phyloP scores from a whole-genome alignment of 1,284 basidiomycete species.

The Phaffia rhodozyma region DNA sequence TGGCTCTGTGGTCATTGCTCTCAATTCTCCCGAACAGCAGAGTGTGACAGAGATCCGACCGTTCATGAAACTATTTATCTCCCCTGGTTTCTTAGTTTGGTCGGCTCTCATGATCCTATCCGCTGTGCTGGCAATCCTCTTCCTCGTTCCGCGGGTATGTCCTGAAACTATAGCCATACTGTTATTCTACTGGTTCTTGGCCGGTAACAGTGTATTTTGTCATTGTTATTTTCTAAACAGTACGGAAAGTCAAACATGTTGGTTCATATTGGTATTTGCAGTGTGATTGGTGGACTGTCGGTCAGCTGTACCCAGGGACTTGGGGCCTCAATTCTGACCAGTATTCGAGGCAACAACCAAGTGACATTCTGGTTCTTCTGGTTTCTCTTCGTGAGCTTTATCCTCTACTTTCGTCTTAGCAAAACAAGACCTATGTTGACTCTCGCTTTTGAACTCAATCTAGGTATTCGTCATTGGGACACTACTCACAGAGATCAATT shows the following conservation, averaged over 20 bases:
- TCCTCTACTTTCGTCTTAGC: not conserved
- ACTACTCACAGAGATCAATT: slow-evolving; percentile 41
- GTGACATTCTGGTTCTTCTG: slow-evolving; percentile 31
- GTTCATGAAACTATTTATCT: slow-evolving; percentile 73
- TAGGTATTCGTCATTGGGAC: slow-evolving; percentile 75
- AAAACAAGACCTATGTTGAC: slow-evolving; percentile 20
- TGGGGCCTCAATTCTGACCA: slow-evolving; percentile 78
- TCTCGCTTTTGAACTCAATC: slow-evolving; percentile 37
- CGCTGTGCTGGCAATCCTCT: slow-evolving; percentile 58
- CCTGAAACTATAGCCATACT: slow-evolving; percentile 21
- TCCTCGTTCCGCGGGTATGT: slow-evolving; percentile 54
- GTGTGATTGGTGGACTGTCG: slow-evolving; percentile 89
- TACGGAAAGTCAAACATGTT: slow-evolving; percentile 91
- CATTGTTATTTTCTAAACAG: slow-evolving; percentile 31
- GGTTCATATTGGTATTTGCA: slow-evolving; percentile 89
- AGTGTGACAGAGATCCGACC: slow-evolving; percentile 64
- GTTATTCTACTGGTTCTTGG: not conserved
- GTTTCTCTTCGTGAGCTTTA: not conserved
- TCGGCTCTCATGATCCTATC: slow-evolving; percentile 50
- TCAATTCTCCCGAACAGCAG: slow-evolving; percentile 69
- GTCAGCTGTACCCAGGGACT: slow-evolving; percentile 93
- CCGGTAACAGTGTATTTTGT: slow-evolving; percentile 20
- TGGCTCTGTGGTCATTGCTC: slow-evolving; percentile 70
- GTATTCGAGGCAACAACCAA: slow-evolving; percentile 75
- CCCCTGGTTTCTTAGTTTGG: slow-evolving; percentile 77